Evolutionary conservation across 495 filamentous ascomycete genomes (phyloP), one percentile per base, ranked within the genome.

Genomic region (Symbiotaphrina buchneri): DNA sequence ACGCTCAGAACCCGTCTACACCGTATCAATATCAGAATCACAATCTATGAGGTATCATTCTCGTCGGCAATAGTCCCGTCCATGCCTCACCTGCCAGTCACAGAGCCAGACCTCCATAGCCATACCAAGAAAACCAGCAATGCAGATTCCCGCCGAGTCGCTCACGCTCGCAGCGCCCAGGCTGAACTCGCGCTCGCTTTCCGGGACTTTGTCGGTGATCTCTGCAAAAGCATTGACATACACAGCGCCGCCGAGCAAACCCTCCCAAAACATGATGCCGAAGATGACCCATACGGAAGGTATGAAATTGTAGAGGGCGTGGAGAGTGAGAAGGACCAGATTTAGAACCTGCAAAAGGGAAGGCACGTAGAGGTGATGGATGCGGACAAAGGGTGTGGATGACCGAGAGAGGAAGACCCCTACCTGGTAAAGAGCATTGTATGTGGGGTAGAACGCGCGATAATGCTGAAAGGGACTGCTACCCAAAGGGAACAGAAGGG

Each of bases 141-240:
- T 61, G 46, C 77, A 91, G 25, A 97, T 90, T 0, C 87, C 87
- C 0, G 55, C 85, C 18, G 74, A 81, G 47, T 97, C 87, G 47
- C 81, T 90, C 24, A 94, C 87, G 27, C 75, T 91, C 11, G 79
- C 82, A 0, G 84, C 87, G 2, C 75, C 71, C 2, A 97, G 54
- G 28, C 76, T 83, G 44, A 93, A 94, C 52, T 97, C 87, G 11
- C 87, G 59, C 26, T 94, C 85, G 21, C 67, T 62, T 5, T 58
- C 48, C 0, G 67, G 63, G 0, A 91, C 74, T 6, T 68, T 64
- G 32, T 94, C 78, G 42, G 72, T 70, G 37, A 97, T 87, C 48
- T 85, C 76, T 1, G 84, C 81, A 51, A 93, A 97, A 0, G 84
- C 91, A 36, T 85, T 93, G 27, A 95, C 82, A 42, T 97, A 97